Evolutionary conservation across 495 filamentous ascomycete species (phyloP).

Genomic region (Podospora tetraspora): DNA sequence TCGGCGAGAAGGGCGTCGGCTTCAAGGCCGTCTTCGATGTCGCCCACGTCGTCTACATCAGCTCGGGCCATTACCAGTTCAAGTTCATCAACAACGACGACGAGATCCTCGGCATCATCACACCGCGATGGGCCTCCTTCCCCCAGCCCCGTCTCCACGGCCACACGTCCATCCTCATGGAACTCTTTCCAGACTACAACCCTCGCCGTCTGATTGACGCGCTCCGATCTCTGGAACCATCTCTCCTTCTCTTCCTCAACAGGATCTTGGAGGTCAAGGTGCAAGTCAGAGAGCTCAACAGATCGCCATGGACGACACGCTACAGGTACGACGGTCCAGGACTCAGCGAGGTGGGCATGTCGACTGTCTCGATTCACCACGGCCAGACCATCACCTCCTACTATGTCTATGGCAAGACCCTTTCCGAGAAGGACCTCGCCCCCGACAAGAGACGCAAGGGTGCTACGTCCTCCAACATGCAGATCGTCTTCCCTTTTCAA

Average conservation of each 20-base stretch:
- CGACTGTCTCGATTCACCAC: not conserved
- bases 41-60: not conserved
- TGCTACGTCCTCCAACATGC: not conserved
- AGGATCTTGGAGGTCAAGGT: not conserved
- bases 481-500: not conserved
- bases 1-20: not conserved
- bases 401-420: not conserved
- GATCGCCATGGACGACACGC: not conserved
- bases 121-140: not conserved
- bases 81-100: not conserved
- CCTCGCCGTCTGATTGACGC: not conserved
- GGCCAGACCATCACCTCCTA: not conserved
- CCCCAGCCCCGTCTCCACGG: not conserved
- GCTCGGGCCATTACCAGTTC: not conserved
- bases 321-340: not conserved
- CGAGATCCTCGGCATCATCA: not conserved
- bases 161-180: not conserved
- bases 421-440: not conserved
- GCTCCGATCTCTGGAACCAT: not conserved
- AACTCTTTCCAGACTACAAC: not conserved
- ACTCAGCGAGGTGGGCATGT: not conserved
- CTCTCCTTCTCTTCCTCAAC: not conserved
- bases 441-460: not conserved
- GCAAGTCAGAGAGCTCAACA: not conserved
- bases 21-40: not conserved